Percentiles rank a stretch among this genome's conserved stretches.
These are phyloP conservation scores for Aspergillus saccharolyticus DNA, from an alignment of 495 filamentous ascomycete genomes.

Conservation along the genomic window DNA sequence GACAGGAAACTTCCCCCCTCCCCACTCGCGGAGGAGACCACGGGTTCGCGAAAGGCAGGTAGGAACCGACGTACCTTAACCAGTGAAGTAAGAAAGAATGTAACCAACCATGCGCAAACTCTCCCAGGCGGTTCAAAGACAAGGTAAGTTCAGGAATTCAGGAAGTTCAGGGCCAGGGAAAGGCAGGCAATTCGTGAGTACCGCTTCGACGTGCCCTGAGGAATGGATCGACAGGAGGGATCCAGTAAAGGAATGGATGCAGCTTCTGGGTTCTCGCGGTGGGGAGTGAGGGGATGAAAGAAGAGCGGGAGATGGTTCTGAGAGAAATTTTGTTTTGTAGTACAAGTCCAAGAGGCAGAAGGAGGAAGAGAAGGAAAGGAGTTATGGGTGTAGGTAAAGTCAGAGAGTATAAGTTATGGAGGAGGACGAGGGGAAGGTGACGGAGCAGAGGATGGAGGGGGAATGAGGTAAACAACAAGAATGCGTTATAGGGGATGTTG, in stretches of 20 bases:
- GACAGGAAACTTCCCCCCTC: constrained; percentile 2
- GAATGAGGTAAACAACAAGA: not conserved
- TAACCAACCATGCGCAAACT: constrained; percentile 33
- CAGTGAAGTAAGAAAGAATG: constrained; percentile 19
- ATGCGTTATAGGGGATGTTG: constrained; percentile 4
- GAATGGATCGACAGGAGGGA: constrained; percentile 47
- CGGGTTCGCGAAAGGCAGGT: not conserved
- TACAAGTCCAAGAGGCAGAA: constrained; percentile 3
- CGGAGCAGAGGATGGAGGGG: constrained; percentile 1
- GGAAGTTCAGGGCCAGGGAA: constrained; percentile 9
- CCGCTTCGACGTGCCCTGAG: constrained; percentile 10
- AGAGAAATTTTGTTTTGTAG: not conserved
- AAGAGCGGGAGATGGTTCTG: not conserved
- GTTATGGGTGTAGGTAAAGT: not conserved
- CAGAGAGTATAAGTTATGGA: not conserved
- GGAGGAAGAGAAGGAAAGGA: constrained; percentile 1
- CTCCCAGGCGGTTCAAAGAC: not conserved
- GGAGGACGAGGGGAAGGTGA: not conserved
- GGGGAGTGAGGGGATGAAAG: constrained; percentile 14
- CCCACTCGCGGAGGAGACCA: not conserved
- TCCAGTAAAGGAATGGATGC: constrained; percentile 24
- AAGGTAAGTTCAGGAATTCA: constrained; percentile 11
- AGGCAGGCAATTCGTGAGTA: constrained; percentile 3
- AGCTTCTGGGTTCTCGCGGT: constrained; percentile 10
- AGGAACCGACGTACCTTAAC: constrained; percentile 10